Evolutionary conservation across 2,329 filamentous ascomycete species (phyloP).

Genomic region (Arthrobotrys conoides): DNA sequence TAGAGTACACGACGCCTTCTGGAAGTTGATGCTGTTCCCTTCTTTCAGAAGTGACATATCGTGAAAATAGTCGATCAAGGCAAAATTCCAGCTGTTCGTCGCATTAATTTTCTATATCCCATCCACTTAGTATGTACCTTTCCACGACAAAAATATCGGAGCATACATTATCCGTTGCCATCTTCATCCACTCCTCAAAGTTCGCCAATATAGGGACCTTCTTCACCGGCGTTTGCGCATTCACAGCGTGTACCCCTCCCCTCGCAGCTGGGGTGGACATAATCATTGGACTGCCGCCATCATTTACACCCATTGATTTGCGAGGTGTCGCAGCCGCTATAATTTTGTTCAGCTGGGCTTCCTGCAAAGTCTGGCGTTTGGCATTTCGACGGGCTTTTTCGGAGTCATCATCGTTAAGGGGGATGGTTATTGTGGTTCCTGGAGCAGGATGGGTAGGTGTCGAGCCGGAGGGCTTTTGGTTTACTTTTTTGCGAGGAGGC

Average conservation of each 20-base stretch:
- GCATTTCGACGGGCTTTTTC: constrained; percentile 92
- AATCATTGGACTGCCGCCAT: constrained; percentile 68
- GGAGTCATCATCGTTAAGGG: constrained; percentile 92
- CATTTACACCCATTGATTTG: constrained; percentile 71
- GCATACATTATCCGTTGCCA: constrained; percentile 89
- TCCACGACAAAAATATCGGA: not conserved
- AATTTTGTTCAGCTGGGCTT: constrained; percentile 92
- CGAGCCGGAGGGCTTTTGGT: constrained; percentile 26
- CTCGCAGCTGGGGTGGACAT: constrained; percentile 65
- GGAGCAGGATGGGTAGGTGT: constrained; percentile 50
- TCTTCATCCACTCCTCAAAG: constrained; percentile 99
- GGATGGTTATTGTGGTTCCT: constrained; percentile 75
- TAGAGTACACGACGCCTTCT: constrained; percentile 96
- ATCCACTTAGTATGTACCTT: not conserved
- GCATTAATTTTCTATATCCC: constrained; percentile 86
- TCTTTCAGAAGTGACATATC: constrained; percentile 98
- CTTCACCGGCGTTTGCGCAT: constrained; percentile 93
- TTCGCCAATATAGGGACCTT: constrained; percentile 95
- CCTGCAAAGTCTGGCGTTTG: constrained; percentile 87
- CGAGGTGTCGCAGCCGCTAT: constrained; percentile 81
- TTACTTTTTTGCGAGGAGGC: constrained; percentile 53
- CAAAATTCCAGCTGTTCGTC: constrained; percentile 98
- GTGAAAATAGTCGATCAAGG: constrained; percentile 99
- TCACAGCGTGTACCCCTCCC: constrained; percentile 76
- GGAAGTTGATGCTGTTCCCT: constrained; percentile 97